phyloP scores from a whole-genome alignment of 495 filamentous ascomycete species.

The Penicillium egyptiacum region DNA sequence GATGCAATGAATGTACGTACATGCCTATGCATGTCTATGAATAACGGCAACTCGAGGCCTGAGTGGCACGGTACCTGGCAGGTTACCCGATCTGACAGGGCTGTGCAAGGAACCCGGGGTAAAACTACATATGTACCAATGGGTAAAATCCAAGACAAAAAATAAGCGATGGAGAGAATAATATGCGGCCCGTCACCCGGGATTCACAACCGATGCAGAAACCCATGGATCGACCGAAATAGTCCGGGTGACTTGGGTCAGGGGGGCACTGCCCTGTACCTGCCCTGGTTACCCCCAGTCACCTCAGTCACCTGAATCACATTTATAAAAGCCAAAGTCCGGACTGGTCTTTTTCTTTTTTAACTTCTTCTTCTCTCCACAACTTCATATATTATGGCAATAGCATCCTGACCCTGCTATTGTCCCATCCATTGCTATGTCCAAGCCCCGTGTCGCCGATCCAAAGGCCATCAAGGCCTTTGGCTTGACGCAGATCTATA shows the following conservation, averaged over 20 bases:
- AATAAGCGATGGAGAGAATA: background rate
- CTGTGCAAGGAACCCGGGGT: constrained; percentile 8
- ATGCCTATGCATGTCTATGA: background rate
- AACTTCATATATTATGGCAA: background rate
- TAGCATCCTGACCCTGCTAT: constrained; percentile 9
- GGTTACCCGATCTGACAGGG: constrained; percentile 6
- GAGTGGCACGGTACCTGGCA: constrained; percentile 14
- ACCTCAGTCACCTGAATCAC: constrained; percentile 12
- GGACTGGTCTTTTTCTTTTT: background rate
- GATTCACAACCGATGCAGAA: background rate
- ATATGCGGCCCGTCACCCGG: constrained; percentile 3
- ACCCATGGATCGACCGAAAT: constrained; percentile 8
- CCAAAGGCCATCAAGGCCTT: constrained; percentile 66
- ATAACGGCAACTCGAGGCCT: background rate
- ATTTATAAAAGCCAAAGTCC: background rate
- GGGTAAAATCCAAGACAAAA: background rate
- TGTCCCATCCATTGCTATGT: constrained; percentile 22
- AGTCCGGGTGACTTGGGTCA: constrained; percentile 18
- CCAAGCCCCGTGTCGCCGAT: constrained; percentile 20
- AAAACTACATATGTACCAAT: constrained; percentile 3
- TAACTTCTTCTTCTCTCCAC: background rate
- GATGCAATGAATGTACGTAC: background rate
- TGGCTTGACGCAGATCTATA: constrained; percentile 69
- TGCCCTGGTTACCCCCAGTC: background rate
- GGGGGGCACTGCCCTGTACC: no score